Percentiles rank a stretch among this genome's conserved stretches.
Evolutionary conservation across 768 basidiomycete species (phyloP).

Genomic region (Pisolithus sp.): DNA sequence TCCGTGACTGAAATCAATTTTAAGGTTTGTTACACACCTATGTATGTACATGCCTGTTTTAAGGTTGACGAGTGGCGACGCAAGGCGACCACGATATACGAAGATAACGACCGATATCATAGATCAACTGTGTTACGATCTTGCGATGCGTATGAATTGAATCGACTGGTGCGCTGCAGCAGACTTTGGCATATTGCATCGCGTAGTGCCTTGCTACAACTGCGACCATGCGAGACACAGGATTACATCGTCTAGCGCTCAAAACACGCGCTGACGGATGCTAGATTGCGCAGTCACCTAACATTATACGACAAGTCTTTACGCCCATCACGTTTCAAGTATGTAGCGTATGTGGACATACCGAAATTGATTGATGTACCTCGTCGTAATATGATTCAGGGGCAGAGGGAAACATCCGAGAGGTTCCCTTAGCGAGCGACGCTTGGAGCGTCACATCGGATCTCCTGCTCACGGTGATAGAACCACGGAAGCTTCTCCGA

Average conservation of each 20-base stretch:
- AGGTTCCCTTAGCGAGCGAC: not conserved
- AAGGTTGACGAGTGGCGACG: not conserved
- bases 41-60: slow-evolving; percentile 8
- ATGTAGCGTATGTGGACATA: slow-evolving; percentile 5
- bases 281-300: slow-evolving; percentile 1
- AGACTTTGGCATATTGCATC: too few species aligned
- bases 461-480: slow-evolving; percentile 22
- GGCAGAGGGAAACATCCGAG: slow-evolving; percentile 17
- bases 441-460: slow-evolving; percentile 6
- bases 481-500: slow-evolving; percentile 11
- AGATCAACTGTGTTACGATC: too few species aligned
- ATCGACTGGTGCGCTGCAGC: too few species aligned
- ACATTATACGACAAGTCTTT: slow-evolving; percentile 19
- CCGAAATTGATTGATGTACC: slow-evolving; percentile 1
- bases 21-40: slow-evolving; percentile 5
- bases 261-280: slow-evolving; percentile 22
- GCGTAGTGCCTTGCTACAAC: slow-evolving; percentile 7
- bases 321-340: slow-evolving; percentile 15
- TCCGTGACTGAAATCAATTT: slow-evolving; percentile 6
- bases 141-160: not conserved
- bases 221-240: slow-evolving; percentile 19
- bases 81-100: not conserved
- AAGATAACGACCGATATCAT: not conserved
- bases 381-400: slow-evolving; percentile 24
- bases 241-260: slow-evolving; percentile 14